phyloP scores from a whole-genome alignment of 1,284 basidiomycete genomes.

The Tylopilus sp. region DNA sequence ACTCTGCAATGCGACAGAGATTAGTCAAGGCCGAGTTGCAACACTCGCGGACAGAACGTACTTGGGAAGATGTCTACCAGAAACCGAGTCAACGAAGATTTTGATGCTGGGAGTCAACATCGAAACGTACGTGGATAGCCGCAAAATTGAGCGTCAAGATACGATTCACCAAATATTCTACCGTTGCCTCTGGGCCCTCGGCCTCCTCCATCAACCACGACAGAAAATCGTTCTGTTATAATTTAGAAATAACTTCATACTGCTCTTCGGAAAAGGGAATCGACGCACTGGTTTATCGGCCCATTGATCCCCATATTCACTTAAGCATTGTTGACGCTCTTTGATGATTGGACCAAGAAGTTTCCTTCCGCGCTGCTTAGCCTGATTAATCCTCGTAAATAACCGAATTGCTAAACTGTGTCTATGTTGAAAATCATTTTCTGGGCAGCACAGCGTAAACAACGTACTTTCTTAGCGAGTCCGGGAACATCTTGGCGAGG shows the following conservation, averaged over 20 bases:
- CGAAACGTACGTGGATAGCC: constrained; percentile 46
- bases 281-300: constrained; percentile 49
- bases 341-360: constrained; percentile 50
- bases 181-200: constrained; percentile 41
- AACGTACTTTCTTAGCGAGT: constrained; percentile 49
- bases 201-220: constrained; percentile 57
- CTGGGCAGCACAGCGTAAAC: background rate
- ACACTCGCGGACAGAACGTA: constrained; percentile 7
- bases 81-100: background rate
- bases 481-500: constrained; percentile 49
- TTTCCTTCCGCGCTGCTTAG: constrained; percentile 23
- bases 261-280: no score
- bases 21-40: background rate
- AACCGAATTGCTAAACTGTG: constrained; percentile 15
- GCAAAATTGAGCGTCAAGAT: constrained; percentile 52
- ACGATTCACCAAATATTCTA: constrained; percentile 43
- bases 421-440: background rate
- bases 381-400: constrained; percentile 34
- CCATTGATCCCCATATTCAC: constrained; percentile 48
- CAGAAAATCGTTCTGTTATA: constrained; percentile 51
- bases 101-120: background rate
- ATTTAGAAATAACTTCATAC: background rate
- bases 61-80: constrained; percentile 26
- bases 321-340: constrained; percentile 45
- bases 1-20: constrained; percentile 17